Percentiles rank a stretch among this genome's conserved stretches.
Evolutionary conservation across 2,329 filamentous ascomycete genomes (phyloP).

Genomic region (Tympanopsis confertula): DNA sequence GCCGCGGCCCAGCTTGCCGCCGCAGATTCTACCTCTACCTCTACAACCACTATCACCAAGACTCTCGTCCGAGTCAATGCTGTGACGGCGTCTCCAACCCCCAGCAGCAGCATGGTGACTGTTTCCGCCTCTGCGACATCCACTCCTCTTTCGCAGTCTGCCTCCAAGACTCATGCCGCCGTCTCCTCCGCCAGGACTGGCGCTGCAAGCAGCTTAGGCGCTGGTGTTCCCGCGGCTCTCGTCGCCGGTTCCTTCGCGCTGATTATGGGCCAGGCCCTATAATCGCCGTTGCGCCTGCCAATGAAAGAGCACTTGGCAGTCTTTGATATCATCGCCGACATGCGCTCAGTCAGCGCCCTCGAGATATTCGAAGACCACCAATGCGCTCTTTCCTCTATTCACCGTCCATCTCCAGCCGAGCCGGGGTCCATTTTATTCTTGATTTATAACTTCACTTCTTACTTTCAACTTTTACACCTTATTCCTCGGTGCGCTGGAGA

Average conservation of each 20-base stretch:
- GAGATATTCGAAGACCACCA: no score
- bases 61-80: not conserved
- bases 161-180: not conserved
- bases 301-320: no score
- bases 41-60: not conserved
- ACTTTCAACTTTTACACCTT: no score
- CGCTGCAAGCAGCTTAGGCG: not conserved
- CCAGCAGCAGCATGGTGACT: not conserved
- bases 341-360: no score
- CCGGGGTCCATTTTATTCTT: no score
- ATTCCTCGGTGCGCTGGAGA: no score
- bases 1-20: not conserved
- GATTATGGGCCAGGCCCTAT: not conserved
- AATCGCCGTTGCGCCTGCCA: no score
- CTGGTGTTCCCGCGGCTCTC: not conserved
- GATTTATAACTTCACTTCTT: no score
- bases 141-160: not conserved
- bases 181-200: not conserved
- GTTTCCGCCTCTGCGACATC: not conserved
- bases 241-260: not conserved
- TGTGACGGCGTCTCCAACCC: not conserved
- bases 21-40: not conserved
- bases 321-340: no score
- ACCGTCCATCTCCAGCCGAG: no score
- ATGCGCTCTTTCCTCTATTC: no score